Conservation (phyloP, 805 yeast species). For the Pichia kluyveri region DNA sequence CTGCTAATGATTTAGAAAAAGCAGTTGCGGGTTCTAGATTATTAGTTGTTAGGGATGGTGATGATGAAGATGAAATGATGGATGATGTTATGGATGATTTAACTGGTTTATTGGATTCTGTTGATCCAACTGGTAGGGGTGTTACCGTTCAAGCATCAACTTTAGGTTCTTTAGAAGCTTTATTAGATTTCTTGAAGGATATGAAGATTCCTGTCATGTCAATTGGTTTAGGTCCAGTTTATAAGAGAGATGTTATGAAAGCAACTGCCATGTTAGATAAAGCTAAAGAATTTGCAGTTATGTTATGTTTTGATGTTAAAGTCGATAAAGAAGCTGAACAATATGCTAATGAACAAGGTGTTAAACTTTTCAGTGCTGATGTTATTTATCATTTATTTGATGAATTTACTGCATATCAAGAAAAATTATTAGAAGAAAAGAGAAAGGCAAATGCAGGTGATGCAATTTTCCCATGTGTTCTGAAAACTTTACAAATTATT, state of each 20-base stretch:
- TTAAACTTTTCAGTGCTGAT: slow-evolving; percentile 91
- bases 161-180: slow-evolving; percentile 94
- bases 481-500: slow-evolving; percentile 90
- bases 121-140: slow-evolving; percentile 92
- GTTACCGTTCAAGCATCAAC: slow-evolving; percentile 98
- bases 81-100: slow-evolving; percentile 98
- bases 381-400: slow-evolving; percentile 95
- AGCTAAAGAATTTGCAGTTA: slow-evolving; percentile 92
- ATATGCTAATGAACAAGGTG: slow-evolving; percentile 88
- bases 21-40: slow-evolving; percentile 99
- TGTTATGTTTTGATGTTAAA: slow-evolving; percentile 97
- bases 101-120: slow-evolving; percentile 88
- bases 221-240: slow-evolving; percentile 96
- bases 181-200: slow-evolving; percentile 91
- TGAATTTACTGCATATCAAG: slow-evolving; percentile 87
- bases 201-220: slow-evolving; percentile 99
- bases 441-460: slow-evolving; percentile 80
- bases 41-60: slow-evolving; percentile 91
- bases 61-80: slow-evolving; percentile 94
- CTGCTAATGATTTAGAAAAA: slow-evolving; percentile 95
- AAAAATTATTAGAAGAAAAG: slow-evolving; percentile 77
- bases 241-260: slow-evolving; percentile 95
- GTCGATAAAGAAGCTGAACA: slow-evolving; percentile 98
- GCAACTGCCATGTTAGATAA: slow-evolving; percentile 95
- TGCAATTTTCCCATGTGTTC: slow-evolving; percentile 92